Conservation (phyloP, 305 asterid genomes). For the Fraxinus angustifolia region DNA sequence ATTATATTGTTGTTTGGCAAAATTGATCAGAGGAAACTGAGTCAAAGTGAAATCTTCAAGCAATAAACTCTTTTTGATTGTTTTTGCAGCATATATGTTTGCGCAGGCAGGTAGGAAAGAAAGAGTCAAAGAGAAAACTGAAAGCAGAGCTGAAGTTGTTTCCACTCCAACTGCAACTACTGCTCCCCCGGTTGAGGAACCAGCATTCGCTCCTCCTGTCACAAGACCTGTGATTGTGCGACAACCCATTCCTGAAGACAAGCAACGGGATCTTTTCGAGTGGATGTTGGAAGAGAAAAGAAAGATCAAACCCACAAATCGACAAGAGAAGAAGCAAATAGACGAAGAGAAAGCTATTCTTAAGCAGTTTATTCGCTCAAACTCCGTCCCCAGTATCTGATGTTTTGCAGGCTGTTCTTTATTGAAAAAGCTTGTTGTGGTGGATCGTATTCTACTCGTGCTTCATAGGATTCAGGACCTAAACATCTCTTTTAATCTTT, state of each 20-base stretch:
- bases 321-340: slow-evolving; percentile 43
- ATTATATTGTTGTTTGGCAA: neutral
- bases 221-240: slow-evolving; percentile 41
- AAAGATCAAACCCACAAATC: slow-evolving; percentile 47
- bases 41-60: slow-evolving; percentile 11
- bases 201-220: slow-evolving; percentile 32
- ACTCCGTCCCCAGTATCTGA: slow-evolving; percentile 46
- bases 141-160: slow-evolving; percentile 29
- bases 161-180: slow-evolving; percentile 37
- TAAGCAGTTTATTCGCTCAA: slow-evolving; percentile 46
- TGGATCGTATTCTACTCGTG: neutral
- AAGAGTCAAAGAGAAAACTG: slow-evolving; percentile 29
- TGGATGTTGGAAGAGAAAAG: slow-evolving; percentile 74
- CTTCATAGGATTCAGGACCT: neutral
- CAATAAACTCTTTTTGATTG: slow-evolving; percentile 2
- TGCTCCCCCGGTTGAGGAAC: slow-evolving; percentile 36
- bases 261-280: slow-evolving; percentile 55
- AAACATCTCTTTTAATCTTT: neutral
- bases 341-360: slow-evolving; percentile 62
- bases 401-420: neutral
- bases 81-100: slow-evolving; percentile 59
- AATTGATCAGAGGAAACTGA: neutral
- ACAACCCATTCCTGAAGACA: slow-evolving; percentile 45
- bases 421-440: slow-evolving; percentile 10
- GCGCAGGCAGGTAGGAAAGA: slow-evolving; percentile 48